phyloP scores from a whole-genome alignment of 495 filamentous ascomycete genomes.

The Talaromyces ruber region DNA sequence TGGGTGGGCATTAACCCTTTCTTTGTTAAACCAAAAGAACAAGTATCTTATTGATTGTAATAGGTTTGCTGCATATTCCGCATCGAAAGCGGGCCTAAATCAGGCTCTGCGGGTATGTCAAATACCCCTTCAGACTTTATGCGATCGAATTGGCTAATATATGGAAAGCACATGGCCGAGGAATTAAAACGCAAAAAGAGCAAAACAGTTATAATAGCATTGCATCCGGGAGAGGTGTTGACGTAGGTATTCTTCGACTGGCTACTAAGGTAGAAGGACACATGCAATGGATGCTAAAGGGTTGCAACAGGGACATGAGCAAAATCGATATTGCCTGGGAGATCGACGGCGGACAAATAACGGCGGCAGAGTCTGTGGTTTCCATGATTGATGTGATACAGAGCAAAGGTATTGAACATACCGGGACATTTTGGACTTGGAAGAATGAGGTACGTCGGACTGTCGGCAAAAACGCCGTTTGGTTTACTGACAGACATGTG shows the following conservation, averaged over 20 bases:
- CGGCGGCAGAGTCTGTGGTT: constrained; percentile 35
- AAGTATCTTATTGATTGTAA: constrained; percentile 6
- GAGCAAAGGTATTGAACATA: constrained; percentile 36
- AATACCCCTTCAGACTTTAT: neutral
- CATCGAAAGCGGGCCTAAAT: constrained; percentile 51
- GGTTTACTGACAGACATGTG: neutral
- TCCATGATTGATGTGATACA: constrained; percentile 42
- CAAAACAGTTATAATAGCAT: constrained; percentile 38
- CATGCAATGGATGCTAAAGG: constrained; percentile 10
- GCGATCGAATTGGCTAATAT: neutral
- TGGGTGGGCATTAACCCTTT: constrained; percentile 19
- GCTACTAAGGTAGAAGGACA: neutral
- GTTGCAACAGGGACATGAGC: constrained; percentile 27
- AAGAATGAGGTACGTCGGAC: constrained; percentile 32
- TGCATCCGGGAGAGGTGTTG: constrained; percentile 49
- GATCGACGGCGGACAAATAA: constrained; percentile 39
- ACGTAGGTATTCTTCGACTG: constrained; percentile 25
- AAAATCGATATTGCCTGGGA: constrained; percentile 39
- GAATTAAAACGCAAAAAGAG: constrained; percentile 39
- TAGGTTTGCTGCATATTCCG: constrained; percentile 46
- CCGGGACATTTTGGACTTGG: constrained; percentile 50
- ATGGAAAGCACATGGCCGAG: constrained; percentile 39
- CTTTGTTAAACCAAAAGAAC: neutral
- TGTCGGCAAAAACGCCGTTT: neutral
- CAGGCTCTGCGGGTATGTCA: constrained; percentile 34